Evolutionary conservation across 306 rosid genomes (phyloP), one percentile per base, ranked within the genome.

Genomic region (Argentina anserina): DNA sequence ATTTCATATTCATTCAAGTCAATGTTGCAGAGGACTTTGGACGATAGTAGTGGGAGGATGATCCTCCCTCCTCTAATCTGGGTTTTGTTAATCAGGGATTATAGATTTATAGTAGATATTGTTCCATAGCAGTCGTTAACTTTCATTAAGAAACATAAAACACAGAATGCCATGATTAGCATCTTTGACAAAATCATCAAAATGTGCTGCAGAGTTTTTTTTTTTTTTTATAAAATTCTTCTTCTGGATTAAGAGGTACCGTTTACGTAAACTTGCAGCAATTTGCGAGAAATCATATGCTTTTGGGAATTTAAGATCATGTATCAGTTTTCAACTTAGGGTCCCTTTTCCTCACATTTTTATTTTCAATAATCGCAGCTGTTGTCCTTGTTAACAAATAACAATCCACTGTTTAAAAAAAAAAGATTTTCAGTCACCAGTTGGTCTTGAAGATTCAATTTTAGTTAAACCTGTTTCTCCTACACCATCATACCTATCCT

Each of bases 231-330:
- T n/a, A n/a, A 31, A 50, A 50, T 3, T 77, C 65, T 8, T 15
- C 59, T 31, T 69, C 65, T 49, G 31, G 40, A 46, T 34, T 42
- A 61, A 46, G 64, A 66, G 73, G 74, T 33, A 52, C 40, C 67
- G 79, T 77, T 82, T 65, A 69, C 82, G 79, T 72, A 70, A 74
- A 74, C 80, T 70, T 33, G 45, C 50, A 37, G 29, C 74, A 69
- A 47, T 39, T 69, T 23, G 69, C 70, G 62, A 77, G 81, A 78
- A 82, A 78, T 64, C 71, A 52, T 53, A 58, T 65, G 37, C 61
- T 43, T 74, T 7, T 20, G 26, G 69, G 75, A 81, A 73, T 47
- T 70, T 56, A 77, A 77, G 58, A 67, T 37, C 74, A 40, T 23
- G 58, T 53, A 72, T 55, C 14, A 28, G 40, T 59, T 73, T 81